Percentiles rank a stretch among this genome's conserved stretches.
Evolutionary conservation across 495 filamentous ascomycete species (phyloP).

Genomic region (Monascus purpureus): DNA sequence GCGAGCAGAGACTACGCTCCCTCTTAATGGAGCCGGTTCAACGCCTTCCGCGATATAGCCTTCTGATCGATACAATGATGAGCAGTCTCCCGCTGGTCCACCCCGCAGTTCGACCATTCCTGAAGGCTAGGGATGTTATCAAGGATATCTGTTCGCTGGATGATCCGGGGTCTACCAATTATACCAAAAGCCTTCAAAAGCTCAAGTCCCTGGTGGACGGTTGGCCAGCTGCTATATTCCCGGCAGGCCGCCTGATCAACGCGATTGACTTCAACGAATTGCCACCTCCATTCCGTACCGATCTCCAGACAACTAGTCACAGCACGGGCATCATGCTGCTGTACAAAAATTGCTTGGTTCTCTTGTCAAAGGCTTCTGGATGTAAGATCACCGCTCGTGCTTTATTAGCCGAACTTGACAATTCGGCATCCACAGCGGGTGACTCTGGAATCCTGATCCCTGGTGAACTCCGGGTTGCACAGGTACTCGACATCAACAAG

Average conservation of each 20-base stretch:
- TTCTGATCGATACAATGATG: constrained; percentile 91
- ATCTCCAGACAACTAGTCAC: constrained; percentile 19
- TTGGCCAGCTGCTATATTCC: constrained; percentile 64
- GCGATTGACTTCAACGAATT: constrained; percentile 74
- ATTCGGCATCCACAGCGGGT: constrained; percentile 35
- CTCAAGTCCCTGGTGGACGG: constrained; percentile 59
- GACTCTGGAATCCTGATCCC: constrained; percentile 17
- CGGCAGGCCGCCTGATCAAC: constrained; percentile 67
- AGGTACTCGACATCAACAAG: constrained; percentile 54
- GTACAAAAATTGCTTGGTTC: constrained; percentile 69
- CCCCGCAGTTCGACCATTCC: constrained; percentile 61
- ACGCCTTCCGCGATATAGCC: constrained; percentile 81
- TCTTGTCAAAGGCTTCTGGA: constrained; percentile 52
- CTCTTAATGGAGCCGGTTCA: constrained; percentile 94
- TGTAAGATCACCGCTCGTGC: constrained; percentile 57
- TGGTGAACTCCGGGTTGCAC: constrained; percentile 57
- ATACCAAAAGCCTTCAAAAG: constrained; percentile 54
- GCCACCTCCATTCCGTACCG: constrained; percentile 51
- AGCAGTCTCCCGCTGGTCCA: constrained; percentile 70
- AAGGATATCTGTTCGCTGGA: constrained; percentile 91
- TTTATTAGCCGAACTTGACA: constrained; percentile 67
- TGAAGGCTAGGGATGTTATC: constrained; percentile 80
- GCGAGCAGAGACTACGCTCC: constrained; percentile 85
- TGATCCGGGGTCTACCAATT: constrained; percentile 44
- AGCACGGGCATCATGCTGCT: constrained; percentile 60